Percentiles rank a stretch among this genome's conserved stretches.
phyloP scores from a whole-genome alignment of 2,329 filamentous ascomycete genomes.

The Ophiostoma perfectum region DNA sequence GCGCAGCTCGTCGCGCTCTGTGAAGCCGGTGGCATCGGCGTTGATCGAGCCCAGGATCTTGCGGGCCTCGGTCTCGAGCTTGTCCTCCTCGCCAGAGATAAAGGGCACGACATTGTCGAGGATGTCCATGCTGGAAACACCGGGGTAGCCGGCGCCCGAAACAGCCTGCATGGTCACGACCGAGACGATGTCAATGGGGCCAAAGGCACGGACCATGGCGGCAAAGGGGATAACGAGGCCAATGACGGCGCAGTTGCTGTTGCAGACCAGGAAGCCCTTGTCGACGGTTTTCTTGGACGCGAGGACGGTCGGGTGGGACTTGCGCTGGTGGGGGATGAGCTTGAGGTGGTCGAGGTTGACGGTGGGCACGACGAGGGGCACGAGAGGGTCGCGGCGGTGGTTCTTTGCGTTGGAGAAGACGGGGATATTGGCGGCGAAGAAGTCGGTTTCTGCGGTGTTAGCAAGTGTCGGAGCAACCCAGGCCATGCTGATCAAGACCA shows the following conservation, averaged over 20 bases:
- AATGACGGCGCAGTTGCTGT: constrained; percentile 97
- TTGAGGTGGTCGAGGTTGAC: constrained; percentile 86
- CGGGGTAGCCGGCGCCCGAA: constrained; percentile 85
- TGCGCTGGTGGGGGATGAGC: constrained; percentile 82
- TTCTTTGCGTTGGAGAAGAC: constrained; percentile 99
- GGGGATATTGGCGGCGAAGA: constrained; percentile 78
- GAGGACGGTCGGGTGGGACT: constrained; percentile 48
- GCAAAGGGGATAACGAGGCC: constrained; percentile 93
- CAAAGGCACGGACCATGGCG: constrained; percentile 80
- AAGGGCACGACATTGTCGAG: constrained; percentile 94
- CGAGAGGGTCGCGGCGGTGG: constrained; percentile 82
- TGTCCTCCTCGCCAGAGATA: constrained; percentile 91
- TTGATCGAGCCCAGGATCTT: constrained; percentile 85
- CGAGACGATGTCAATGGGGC: constrained; percentile 66
- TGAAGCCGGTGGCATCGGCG: constrained; percentile 64
- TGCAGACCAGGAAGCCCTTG: constrained; percentile 92
- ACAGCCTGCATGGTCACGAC: constrained; percentile 95
- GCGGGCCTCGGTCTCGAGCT: constrained; percentile 87
- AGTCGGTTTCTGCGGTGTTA: constrained; percentile 59
- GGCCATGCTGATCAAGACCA: neutral
- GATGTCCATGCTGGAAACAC: constrained; percentile 90
- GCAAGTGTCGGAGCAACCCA: neutral
- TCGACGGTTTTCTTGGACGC: constrained; percentile 40
- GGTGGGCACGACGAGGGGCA: constrained; percentile 89
- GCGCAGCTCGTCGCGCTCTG: constrained; percentile 66